These are phyloP conservation scores for Ensete ventricosum DNA, from an alignment of 176 grass and related monocot genomes.

Conservation along the genomic window DNA sequence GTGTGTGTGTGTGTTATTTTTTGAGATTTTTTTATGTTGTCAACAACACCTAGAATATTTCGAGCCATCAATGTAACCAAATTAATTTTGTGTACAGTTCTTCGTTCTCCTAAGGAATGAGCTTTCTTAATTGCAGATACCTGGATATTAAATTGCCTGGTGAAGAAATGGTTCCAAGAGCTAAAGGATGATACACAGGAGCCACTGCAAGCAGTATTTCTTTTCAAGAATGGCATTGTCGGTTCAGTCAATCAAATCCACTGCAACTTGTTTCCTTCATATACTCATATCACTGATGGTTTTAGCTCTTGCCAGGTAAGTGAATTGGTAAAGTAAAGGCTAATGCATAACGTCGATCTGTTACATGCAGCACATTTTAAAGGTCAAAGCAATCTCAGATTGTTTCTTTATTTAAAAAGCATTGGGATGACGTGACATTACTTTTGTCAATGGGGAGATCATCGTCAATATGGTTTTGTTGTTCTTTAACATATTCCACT, in stretches of 20 bases:
- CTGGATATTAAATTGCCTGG: constrained; percentile 50
- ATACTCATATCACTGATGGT: constrained; percentile 54
- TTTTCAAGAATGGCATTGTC: constrained; percentile 57
- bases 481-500: background rate
- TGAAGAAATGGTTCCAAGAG: constrained; percentile 91
- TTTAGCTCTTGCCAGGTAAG: constrained; percentile 75
- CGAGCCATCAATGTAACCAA: background rate
- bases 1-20: background rate
- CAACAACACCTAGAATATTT: background rate
- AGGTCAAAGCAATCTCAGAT: background rate
- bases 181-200: constrained; percentile 68
- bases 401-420: too few species aligned
- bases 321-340: background rate
- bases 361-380: background rate
- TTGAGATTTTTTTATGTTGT: background rate
- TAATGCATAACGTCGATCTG: background rate
- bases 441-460: background rate
- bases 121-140: constrained; percentile 36
- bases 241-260: constrained; percentile 49
- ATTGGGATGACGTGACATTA: background rate
- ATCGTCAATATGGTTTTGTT: background rate
- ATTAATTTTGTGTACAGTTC: background rate
- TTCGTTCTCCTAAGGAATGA: constrained; percentile 18
- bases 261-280: constrained; percentile 62
- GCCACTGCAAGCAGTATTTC: constrained; percentile 47